Percentiles rank a stretch among this genome's conserved stretches.
phyloP scores from a whole-genome alignment of 2,329 filamentous ascomycete genomes.

The Arthrobotrys pseudoclavata region DNA sequence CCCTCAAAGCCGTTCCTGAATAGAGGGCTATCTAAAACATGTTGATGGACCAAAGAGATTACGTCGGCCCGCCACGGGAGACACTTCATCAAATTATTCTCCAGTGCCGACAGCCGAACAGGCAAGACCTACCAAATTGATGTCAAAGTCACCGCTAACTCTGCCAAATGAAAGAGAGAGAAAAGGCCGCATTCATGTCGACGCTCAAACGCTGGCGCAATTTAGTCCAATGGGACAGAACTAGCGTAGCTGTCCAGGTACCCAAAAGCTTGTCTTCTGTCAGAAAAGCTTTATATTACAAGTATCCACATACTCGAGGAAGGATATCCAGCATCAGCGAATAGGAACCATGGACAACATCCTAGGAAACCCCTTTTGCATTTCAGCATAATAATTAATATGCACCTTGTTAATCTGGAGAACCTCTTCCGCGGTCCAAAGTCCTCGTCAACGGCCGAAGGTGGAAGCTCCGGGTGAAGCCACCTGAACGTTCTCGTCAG shows the following conservation, averaged over 20 bases:
- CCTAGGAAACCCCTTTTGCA: constrained; percentile 34
- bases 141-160: constrained; percentile 37
- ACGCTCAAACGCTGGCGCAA: constrained; percentile 22
- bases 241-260: constrained; percentile 23
- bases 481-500: constrained; percentile 28
- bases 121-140: constrained; percentile 48
- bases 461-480: constrained; percentile 30
- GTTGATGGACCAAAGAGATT: not conserved
- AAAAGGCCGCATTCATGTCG: constrained; percentile 48
- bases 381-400: constrained; percentile 31
- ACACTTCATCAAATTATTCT: constrained; percentile 9
- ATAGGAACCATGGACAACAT: constrained; percentile 27
- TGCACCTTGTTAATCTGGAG: constrained; percentile 29
- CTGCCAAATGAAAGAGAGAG: not conserved
- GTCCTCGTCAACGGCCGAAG: constrained; percentile 18
- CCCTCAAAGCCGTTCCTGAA: not conserved
- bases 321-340: constrained; percentile 25
- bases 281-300: constrained; percentile 55
- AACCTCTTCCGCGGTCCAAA: constrained; percentile 37
- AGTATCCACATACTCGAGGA: constrained; percentile 38
- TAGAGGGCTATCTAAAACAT: constrained; percentile 1
- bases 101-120: constrained; percentile 56
- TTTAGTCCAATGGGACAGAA: constrained; percentile 26
- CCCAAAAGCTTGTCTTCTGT: constrained; percentile 59
- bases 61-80: constrained; percentile 22